These are phyloP conservation scores for Iris pallida DNA, from an alignment of 116 monocot genomes.

Conservation along the genomic window DNA sequence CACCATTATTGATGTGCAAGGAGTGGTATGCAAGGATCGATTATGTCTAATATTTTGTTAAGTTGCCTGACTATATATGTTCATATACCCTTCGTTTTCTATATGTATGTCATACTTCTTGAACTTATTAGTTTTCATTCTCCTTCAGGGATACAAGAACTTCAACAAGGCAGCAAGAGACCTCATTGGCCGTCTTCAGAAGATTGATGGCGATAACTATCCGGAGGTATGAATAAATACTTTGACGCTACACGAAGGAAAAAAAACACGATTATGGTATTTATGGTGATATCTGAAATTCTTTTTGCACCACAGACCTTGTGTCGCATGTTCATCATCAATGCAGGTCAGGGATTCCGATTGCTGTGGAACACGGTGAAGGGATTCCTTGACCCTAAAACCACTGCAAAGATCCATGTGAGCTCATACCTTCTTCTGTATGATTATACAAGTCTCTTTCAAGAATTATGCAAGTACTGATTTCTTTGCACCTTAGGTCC, in stretches of 20 bases:
- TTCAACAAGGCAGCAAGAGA: constrained; percentile 91
- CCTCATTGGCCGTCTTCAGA: constrained; percentile 58
- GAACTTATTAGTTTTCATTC: too few relatives aligned
- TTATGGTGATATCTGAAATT: not conserved
- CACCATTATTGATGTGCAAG: constrained; percentile 93
- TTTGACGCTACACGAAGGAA: not conserved
- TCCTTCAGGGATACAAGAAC: constrained; percentile 62
- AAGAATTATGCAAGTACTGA: too few relatives aligned
- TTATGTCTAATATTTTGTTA: too few relatives aligned
- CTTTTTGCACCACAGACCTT: constrained; percentile 45
- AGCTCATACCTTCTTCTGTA: constrained; percentile 10
- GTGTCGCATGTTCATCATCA: constrained; percentile 90
- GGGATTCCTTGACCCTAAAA: constrained; percentile 82
- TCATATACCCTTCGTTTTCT: too few relatives aligned
- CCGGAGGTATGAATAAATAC: constrained; percentile 60
- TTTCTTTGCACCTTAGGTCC: constrained; percentile 44
- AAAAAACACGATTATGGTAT: not conserved
- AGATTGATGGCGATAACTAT: constrained; percentile 89
- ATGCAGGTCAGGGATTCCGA: constrained; percentile 82
- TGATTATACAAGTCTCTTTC: constrained; percentile 8
- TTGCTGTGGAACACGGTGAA: constrained; percentile 86
- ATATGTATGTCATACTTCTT: too few relatives aligned
- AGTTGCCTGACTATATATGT: too few relatives aligned
- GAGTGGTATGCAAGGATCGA: constrained; percentile 51
- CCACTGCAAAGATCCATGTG: constrained; percentile 84